Percentiles rank a stretch among this genome's conserved stretches.
Evolutionary conservation across 352 stramenopile species (phyloP).

Genomic region (Pythium aphanidermatum): DNA sequence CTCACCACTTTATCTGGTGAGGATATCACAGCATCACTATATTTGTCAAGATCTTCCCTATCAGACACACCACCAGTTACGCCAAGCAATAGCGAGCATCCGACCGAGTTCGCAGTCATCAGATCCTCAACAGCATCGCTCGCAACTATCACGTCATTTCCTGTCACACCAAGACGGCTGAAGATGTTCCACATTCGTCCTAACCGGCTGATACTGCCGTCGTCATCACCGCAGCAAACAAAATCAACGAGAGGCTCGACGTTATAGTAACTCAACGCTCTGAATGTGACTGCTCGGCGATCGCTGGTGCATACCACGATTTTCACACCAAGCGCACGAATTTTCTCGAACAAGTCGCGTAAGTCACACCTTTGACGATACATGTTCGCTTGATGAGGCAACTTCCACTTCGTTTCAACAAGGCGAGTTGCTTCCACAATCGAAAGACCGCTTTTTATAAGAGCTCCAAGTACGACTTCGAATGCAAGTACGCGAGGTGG

Average conservation of each 20-base stretch:
- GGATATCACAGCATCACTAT: no score
- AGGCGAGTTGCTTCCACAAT: conserved; percentile 8
- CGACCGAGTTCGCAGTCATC: no score
- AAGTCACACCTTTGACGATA: conserved; percentile 26
- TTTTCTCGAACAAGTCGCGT: conserved; percentile 21
- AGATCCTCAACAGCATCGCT: no score
- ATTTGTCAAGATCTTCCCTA: no score
- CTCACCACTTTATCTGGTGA: no score
- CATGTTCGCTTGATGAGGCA: conserved; percentile 28
- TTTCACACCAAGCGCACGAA: conserved; percentile 31
- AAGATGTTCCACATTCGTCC: conserved; percentile 42
- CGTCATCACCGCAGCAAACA: conserved; percentile 46
- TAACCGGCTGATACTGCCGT: conserved; percentile 21
- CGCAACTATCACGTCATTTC: no score
- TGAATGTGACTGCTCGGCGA: conserved; percentile 26
- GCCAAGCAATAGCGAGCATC: no score
- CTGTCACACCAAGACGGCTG: conserved; percentile 27
- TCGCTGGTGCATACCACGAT: conserved; percentile 49
- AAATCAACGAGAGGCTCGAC: conserved; percentile 30
- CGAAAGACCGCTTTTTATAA: conserved; percentile 21
- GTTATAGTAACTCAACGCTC: conserved; percentile 26
- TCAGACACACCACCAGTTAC: no score
- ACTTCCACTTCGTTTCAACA: conserved; percentile 24
- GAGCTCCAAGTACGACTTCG: conserved; percentile 23
- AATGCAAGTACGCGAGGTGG: conserved; percentile 27